Evolutionary conservation across 345 rosid species (phyloP), one percentile per base, ranked within the genome.

Genomic region (Crucihimalaya himalaica): DNA sequence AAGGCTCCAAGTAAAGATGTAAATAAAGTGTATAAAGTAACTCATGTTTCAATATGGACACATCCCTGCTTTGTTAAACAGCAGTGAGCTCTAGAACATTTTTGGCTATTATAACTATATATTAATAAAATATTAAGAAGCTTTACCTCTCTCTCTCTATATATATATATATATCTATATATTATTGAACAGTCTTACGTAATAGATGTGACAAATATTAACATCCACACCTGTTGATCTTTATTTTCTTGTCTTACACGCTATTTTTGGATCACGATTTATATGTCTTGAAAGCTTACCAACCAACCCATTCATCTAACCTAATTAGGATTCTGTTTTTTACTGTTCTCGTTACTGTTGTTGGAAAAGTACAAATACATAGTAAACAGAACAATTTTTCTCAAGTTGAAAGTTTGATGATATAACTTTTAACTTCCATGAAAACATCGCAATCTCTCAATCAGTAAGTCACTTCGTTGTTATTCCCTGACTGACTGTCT

Each of bases 341-440:
- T n/a, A 43, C 19, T 43, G 2, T 54, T 54, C 59, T 54, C n/a
- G 20, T 28, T 28, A 54, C 18, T 55, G 7, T 29, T 34, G 63
- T 34, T 34, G 63, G 5, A 19, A 57, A 23, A 57, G 43, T 34
- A 16, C 34, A 34, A 40, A 14, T 14, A 40, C 14, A 40, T 40
- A 13, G 45, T 13, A 40, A 32, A 11, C 21, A 8, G 6, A 55
- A 68, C 19, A 68, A 13, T 23, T n/a, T 37, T 51, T 25, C 11
- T 51, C 61, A 66, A 23, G 34, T 16, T 37, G 13, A 52, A 67
- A n/a, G n/a, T n/a, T 39, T 67, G 23, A 67, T 10, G 6, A 40
- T 19, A 23, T 20, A 20, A 48, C 14, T 21, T 50, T 20, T 46
- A 45, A 45, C 20, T 45, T 18, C 2, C 45, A 39, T 19, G 11